Conservation (phyloP, 2,329 filamentous ascomycete genomes). For the Penicillium sp. region DNA sequence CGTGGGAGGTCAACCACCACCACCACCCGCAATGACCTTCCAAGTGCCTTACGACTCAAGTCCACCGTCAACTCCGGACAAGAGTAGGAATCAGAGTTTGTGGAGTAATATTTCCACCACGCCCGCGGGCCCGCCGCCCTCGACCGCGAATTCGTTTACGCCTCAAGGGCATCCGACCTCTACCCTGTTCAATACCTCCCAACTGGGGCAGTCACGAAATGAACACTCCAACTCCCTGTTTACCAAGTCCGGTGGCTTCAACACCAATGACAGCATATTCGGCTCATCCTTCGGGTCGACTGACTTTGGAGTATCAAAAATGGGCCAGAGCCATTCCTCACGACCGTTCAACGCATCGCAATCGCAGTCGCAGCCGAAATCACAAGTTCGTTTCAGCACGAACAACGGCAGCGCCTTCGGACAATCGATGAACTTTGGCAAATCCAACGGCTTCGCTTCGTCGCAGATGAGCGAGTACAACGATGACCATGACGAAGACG, state of each 20-base stretch:
- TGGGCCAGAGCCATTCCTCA: conserved; percentile 25
- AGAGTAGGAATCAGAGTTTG: conserved; percentile 31
- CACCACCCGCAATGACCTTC: conserved; percentile 33
- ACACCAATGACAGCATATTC: conserved; percentile 38
- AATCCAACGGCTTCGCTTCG: conserved; percentile 24
- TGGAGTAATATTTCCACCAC: conserved; percentile 53
- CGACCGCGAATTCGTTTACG: conserved; percentile 54
- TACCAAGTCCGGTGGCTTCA: conserved; percentile 36
- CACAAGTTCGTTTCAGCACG: conserved; percentile 27
- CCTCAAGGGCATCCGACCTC: conserved; percentile 55
- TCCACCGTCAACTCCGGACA: conserved; percentile 41
- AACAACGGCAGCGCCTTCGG: conserved; percentile 29
- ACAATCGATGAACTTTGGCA: conserved; percentile 26
- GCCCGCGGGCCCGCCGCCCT: conserved; percentile 56
- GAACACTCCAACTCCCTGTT: conserved; percentile 38
- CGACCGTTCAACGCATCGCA: too few relatives aligned
- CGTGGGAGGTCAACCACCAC: conserved; percentile 1
- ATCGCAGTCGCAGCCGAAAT: too few relatives aligned
- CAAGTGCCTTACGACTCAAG: conserved; percentile 36
- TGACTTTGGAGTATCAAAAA: conserved; percentile 32
- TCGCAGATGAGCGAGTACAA: conserved; percentile 29
- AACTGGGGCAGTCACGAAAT: conserved; percentile 38
- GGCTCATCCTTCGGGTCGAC: conserved; percentile 38
- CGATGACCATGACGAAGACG: conserved; percentile 37
- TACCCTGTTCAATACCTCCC: conserved; percentile 52